phyloP scores from a whole-genome alignment of 2,329 filamentous ascomycete species.

The Talaromyces albobiverticillius region DNA sequence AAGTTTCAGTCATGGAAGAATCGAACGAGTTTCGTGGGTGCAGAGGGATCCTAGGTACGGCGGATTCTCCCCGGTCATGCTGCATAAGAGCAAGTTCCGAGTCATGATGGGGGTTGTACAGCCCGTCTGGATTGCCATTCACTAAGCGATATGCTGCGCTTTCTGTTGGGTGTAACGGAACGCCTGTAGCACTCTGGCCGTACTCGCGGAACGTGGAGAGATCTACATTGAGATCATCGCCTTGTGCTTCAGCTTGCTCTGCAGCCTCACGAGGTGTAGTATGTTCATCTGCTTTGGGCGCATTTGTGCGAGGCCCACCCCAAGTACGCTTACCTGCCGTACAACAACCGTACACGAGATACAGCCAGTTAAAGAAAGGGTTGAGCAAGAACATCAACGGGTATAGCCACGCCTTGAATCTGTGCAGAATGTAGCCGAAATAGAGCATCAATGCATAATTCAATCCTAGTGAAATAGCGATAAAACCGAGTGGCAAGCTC shows the following conservation, averaged over 20 bases:
- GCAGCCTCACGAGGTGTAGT: slow-evolving; percentile 81
- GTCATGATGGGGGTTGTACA: slow-evolving; percentile 68
- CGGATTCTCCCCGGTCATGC: slow-evolving; percentile 44
- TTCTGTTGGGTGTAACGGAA: slow-evolving; percentile 70
- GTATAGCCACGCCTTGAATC: slow-evolving; percentile 94
- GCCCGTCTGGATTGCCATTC: slow-evolving; percentile 60
- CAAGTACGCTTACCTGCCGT: slow-evolving; percentile 92
- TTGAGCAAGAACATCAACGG: slow-evolving; percentile 94
- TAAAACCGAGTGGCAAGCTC: slow-evolving; percentile 87
- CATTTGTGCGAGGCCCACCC: slow-evolving; percentile 90
- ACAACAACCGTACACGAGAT: slow-evolving; percentile 96
- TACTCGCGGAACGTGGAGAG: slow-evolving; percentile 72
- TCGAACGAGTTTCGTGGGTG: slow-evolving; percentile 64
- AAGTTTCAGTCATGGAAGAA: slow-evolving; percentile 60
- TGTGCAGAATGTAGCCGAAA: slow-evolving; percentile 79
- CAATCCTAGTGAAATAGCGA: slow-evolving; percentile 83
- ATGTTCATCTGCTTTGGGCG: slow-evolving; percentile 70
- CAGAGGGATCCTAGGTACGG: slow-evolving; percentile 47
- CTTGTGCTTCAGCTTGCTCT: slow-evolving; percentile 71
- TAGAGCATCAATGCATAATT: slow-evolving; percentile 97
- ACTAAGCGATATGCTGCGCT: slow-evolving; percentile 61
- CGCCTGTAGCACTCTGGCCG: slow-evolving; percentile 39
- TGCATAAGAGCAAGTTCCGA: slow-evolving; percentile 59
- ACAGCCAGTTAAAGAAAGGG: slow-evolving; percentile 97
- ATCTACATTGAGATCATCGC: slow-evolving; percentile 86